Evolutionary conservation across 2,329 filamentous ascomycete species (phyloP), one percentile per base, ranked within the genome.

Genomic region (Macrophomina tecta): DNA sequence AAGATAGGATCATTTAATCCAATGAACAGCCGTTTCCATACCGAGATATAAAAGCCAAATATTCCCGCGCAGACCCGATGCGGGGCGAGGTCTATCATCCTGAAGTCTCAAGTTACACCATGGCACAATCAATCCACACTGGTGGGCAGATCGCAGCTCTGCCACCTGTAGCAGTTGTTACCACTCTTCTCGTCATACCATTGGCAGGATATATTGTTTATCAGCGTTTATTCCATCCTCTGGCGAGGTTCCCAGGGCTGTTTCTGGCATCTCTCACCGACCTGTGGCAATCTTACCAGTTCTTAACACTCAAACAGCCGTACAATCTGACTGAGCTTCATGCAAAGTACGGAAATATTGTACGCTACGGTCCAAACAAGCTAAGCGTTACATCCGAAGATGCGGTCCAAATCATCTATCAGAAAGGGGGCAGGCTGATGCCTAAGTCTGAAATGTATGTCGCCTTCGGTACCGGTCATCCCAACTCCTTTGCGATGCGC

Each of bases 361-460:
- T 76, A 6, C 73, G 73, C n/a, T 75, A 74, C 62, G 74, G 74
- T 0, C 75, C 74, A 0, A 72, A 74, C 56, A 76, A 77, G 36
- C 67, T 78, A 23, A 76, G 73, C 65, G 62, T 77, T 49, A 76
- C 72, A 1, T 48, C 67, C 28, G 73, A 74, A 60, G 72, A 73
- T 34, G 72, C 75, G 2, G 72, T 78, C 28, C 69, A 70, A 40
- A 23, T 67, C 3, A 70, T 78, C 7, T 77, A 76, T 55, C 73
- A 77, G 48, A 74, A 72, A 42, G 70, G 60, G 6, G 72, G 69
- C 5, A 67, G 69, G 9, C 63, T 52, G 14, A 75, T 78, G 72
- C 74, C 74, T 3, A 79, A 79, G 68, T 77, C 73, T 0, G 73
- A 77, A 46, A 77, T 78, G 63, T 78, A 78, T 60, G 74, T 78